A percentile compares a stretch with the other conserved stretches of the same genome.
Conservation (phyloP, 208 protist species). For the Acanthamoeba culbertsoni region DNA sequence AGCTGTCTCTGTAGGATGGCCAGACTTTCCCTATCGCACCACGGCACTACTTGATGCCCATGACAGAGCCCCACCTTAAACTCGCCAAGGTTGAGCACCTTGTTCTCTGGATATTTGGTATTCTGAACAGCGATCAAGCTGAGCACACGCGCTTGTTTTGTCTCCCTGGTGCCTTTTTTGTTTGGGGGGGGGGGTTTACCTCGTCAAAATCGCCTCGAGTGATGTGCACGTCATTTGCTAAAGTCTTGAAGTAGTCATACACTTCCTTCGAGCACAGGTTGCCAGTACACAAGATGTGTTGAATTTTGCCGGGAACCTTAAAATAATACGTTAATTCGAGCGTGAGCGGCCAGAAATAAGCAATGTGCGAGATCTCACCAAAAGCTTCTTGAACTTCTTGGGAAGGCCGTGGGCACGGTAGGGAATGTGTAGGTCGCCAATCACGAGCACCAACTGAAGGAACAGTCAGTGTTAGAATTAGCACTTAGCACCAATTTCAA, state of each 20-base stretch:
- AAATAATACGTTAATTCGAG: conserved; percentile 22
- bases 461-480: no score
- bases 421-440: conserved; percentile 99
- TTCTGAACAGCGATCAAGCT: conserved; percentile 60
- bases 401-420: conserved; percentile 93
- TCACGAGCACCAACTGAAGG: conserved; percentile 96
- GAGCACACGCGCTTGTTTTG: no score
- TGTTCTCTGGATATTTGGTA: conserved; percentile 85
- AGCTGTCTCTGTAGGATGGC: conserved; percentile 94
- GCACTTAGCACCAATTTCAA: no score
- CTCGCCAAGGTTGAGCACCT: conserved; percentile 94
- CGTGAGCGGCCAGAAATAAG: not conserved
- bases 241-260: conserved; percentile 94
- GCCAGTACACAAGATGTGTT: conserved; percentile 97
- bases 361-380: conserved; percentile 78
- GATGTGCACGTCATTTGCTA: conserved; percentile 95
- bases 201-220: conserved; percentile 97
- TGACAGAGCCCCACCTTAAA: conserved; percentile 97
- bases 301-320: conserved; percentile 94
- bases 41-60: conserved; percentile 96
- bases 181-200: no score
- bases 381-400: conserved; percentile 93
- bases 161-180: no score
- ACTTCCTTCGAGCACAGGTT: conserved; percentile 95
- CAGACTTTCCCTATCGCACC: conserved; percentile 92